Evolutionary conservation across 2,329 filamentous ascomycete genomes (phyloP).

Genomic region (Leptographium procerum): DNA sequence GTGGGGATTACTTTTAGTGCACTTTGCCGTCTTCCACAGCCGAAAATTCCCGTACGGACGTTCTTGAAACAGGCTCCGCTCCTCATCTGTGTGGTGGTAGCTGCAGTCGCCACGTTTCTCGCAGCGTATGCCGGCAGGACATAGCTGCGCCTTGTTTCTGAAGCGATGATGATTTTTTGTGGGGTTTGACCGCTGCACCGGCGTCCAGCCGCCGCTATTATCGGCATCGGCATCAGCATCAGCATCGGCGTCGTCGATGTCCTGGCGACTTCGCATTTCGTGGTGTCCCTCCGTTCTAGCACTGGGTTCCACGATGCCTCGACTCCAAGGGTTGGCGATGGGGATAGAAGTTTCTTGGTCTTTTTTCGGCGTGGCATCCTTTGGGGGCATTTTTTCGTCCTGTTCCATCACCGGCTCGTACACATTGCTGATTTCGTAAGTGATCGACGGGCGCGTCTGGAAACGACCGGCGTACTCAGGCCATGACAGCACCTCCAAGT

Average conservation of each 20-base stretch:
- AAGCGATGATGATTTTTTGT: not conserved
- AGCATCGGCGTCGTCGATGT: no score
- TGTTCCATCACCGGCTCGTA: not conserved
- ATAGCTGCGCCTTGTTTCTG: not conserved
- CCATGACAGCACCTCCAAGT: not conserved
- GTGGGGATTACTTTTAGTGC: not conserved
- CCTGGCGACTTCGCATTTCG: no score
- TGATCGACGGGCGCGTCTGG: not conserved
- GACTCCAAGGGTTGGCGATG: no score
- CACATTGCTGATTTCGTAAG: not conserved
- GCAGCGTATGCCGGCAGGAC: not conserved
- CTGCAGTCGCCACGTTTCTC: constrained; percentile 3
- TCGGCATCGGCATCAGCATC: no score
- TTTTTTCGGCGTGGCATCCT: no score
- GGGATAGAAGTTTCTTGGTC: no score
- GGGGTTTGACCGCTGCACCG: not conserved
- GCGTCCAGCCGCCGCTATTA: not conserved
- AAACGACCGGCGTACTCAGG: not conserved
- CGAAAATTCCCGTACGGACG: no score
- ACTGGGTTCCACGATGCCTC: no score
- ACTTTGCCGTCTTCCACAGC: not conserved
- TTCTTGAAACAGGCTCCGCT: constrained; percentile 2
- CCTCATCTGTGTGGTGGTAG: constrained; percentile 1
- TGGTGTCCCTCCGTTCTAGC: no score
- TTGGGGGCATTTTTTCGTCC: no score